Conservation (phyloP, 1,139 yeast species). For the Arxiozyma telluris region DNA sequence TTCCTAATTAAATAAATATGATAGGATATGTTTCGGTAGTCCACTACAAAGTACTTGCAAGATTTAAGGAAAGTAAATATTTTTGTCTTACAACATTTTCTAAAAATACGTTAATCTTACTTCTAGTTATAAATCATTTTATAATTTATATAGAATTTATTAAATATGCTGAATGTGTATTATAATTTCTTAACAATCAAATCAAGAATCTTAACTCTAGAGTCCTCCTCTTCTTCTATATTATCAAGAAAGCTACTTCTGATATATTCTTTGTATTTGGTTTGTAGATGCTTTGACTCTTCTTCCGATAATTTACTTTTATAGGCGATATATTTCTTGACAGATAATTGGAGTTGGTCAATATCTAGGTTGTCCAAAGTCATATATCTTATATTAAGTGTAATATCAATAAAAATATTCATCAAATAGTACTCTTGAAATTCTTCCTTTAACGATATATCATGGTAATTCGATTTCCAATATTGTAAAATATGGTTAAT, state of each 20-base stretch:
- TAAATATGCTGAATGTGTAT: neutral
- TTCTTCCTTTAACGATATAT: constrained; percentile 15
- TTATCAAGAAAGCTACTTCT: constrained; percentile 30
- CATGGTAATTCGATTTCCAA: constrained; percentile 32
- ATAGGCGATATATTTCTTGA: constrained; percentile 62
- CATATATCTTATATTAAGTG: constrained; percentile 56
- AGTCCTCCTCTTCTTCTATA: constrained; percentile 23
- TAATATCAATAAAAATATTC: constrained; percentile 48
- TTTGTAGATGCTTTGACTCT: constrained; percentile 37
- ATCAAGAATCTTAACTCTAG: constrained; percentile 29
- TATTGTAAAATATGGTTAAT: constrained; percentile 53
- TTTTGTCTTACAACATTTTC: neutral
- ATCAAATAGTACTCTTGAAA: constrained; percentile 28
- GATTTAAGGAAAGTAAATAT: neutral
- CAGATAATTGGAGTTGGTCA: constrained; percentile 54
- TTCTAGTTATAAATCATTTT: neutral
- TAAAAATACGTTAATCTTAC: neutral
- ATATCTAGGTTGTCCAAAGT: constrained; percentile 32
- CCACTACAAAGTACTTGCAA: neutral
- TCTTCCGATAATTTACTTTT: constrained; percentile 36
- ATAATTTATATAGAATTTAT: neutral
- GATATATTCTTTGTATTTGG: constrained; percentile 37
- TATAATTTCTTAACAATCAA: constrained; percentile 31
- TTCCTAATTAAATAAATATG: too few species aligned
- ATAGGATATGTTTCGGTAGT: neutral